Evolutionary conservation across 169 alveolate species (phyloP).

Genomic region (Plasmodium blacklocki): DNA sequence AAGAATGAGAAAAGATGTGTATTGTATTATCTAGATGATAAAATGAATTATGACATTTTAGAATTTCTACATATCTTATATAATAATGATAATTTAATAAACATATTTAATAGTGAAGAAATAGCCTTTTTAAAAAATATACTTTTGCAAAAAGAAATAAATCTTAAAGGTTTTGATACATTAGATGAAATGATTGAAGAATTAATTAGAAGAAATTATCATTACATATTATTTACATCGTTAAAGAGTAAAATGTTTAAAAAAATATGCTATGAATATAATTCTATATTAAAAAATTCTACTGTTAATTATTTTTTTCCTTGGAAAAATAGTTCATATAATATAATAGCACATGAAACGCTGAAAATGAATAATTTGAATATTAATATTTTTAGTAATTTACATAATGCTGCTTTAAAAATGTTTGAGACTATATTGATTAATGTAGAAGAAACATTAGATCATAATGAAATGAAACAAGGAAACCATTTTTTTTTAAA

Average conservation of each 20-base stretch:
- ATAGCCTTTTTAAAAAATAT: conserved; percentile 63
- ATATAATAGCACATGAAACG: conserved; percentile 64
- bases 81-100: conserved; percentile 62
- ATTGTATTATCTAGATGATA: conserved; percentile 63
- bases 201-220: conserved; percentile 66
- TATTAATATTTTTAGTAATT: conserved; percentile 48
- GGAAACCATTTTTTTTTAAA: conserved; percentile 20
- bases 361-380: conserved; percentile 36
- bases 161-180: conserved; percentile 44
- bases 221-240: conserved; percentile 66
- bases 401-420: conserved; percentile 52
- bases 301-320: conserved; percentile 66
- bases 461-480: conserved; percentile 4
- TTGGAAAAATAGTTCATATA: conserved; percentile 67
- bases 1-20: conserved; percentile 75
- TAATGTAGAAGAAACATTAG: conserved; percentile 31
- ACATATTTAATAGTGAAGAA: conserved; percentile 74
- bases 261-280: conserved; percentile 69
- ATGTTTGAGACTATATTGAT: conserved; percentile 26
- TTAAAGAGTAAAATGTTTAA: conserved; percentile 53
- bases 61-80: conserved; percentile 69
- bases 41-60: conserved; percentile 63
- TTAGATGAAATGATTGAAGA: conserved; percentile 57
- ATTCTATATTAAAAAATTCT: conserved; percentile 52
- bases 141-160: conserved; percentile 52